A percentile compares a stretch with the other conserved stretches of the same genome.
phyloP scores from a whole-genome alignment of 2,329 filamentous ascomycete genomes.

The Curvularia sp. region DNA sequence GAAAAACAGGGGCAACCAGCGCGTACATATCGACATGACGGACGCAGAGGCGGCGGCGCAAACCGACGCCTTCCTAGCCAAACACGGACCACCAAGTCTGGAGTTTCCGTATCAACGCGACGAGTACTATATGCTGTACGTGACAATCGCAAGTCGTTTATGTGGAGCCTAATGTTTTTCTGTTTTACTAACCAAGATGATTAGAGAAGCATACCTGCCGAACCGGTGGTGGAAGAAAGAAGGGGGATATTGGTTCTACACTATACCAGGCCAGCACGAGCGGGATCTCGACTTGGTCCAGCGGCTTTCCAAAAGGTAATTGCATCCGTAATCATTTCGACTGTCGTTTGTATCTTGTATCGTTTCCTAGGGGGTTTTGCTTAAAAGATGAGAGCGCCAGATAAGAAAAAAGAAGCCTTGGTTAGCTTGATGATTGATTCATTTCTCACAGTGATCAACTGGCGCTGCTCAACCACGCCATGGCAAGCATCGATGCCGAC shows the following conservation, averaged over 20 bases:
- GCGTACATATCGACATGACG: constrained; percentile 57
- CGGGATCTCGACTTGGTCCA: constrained; percentile 49
- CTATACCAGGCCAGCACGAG: constrained; percentile 48
- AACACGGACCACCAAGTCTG: constrained; percentile 59
- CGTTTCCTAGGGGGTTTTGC: not conserved
- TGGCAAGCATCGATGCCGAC: constrained; percentile 27
- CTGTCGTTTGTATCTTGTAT: not conserved
- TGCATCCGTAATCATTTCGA: not conserved
- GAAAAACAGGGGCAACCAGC: constrained; percentile 58
- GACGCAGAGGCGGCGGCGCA: constrained; percentile 55
- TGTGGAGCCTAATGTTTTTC: not conserved
- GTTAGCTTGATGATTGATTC: constrained; percentile 16
- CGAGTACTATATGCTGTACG: constrained; percentile 63
- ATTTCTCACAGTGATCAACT: constrained; percentile 25
- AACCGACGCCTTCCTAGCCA: constrained; percentile 61
- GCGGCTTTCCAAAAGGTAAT: constrained; percentile 24
- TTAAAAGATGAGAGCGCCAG: not conserved
- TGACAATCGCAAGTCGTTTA: constrained; percentile 16
- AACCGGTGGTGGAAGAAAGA: constrained; percentile 62
- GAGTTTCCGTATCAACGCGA: constrained; percentile 65
- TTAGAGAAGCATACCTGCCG: constrained; percentile 61
- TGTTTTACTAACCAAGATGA: not conserved
- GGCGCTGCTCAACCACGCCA: constrained; percentile 25
- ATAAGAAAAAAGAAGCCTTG: not conserved
- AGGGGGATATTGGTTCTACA: constrained; percentile 60